A percentile compares a stretch with the other conserved stretches of the same genome.
These are phyloP conservation scores for Aspergillus cristatus DNA, from an alignment of 495 filamentous ascomycete genomes.

Conservation along the genomic window DNA sequence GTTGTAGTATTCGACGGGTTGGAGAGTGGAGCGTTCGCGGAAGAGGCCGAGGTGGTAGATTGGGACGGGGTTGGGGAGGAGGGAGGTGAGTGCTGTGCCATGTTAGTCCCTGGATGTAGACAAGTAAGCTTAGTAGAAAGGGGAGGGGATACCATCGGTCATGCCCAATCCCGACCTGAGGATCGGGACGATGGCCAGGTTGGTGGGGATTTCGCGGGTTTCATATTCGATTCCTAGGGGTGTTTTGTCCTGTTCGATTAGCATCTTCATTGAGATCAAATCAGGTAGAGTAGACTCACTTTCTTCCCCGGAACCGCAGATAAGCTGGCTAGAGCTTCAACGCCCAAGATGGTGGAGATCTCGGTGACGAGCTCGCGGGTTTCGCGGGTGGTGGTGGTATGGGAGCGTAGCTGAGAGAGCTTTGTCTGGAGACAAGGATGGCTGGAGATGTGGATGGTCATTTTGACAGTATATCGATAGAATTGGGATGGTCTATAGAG, in stretches of 20 bases:
- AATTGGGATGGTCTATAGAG: neutral
- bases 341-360: constrained; percentile 71
- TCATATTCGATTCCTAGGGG: constrained; percentile 66
- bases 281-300: too few species aligned
- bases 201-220: constrained; percentile 50
- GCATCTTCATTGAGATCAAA: too few species aligned
- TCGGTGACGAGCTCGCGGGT: constrained; percentile 78
- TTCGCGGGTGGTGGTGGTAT: constrained; percentile 57
- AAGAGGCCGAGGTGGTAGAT: constrained; percentile 93
- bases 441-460: constrained; percentile 60
- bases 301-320: constrained; percentile 13
- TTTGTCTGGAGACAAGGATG: constrained; percentile 86
- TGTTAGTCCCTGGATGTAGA: constrained; percentile 4
- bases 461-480: neutral
- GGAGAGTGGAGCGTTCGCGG: constrained; percentile 73
- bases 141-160: constrained; percentile 57
- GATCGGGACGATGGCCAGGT: constrained; percentile 81
- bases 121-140: constrained; percentile 4
- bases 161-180: constrained; percentile 83
- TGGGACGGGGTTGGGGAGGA: constrained; percentile 72
- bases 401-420: constrained; percentile 77
- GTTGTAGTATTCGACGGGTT: constrained; percentile 96
- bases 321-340: constrained; percentile 69
- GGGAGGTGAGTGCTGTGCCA: constrained; percentile 58
- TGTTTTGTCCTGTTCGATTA: constrained; percentile 49